Evolutionary conservation across 2,329 filamentous ascomycete species (phyloP).

Genomic region (Cytospora leucostoma): DNA sequence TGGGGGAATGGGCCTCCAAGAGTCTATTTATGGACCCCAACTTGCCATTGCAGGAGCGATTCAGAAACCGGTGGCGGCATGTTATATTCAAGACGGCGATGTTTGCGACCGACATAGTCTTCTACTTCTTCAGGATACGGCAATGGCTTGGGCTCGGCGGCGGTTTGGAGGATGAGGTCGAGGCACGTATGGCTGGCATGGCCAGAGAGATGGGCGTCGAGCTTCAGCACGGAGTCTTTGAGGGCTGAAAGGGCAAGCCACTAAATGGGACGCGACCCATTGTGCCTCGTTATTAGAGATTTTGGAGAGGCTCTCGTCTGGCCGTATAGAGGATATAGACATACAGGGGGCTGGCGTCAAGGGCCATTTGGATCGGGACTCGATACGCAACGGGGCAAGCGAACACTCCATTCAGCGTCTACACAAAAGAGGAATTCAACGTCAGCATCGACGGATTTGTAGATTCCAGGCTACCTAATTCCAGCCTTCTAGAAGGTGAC

Average conservation of each 20-base stretch:
- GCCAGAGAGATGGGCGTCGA: slow-evolving; percentile 92
- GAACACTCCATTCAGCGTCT: neutral
- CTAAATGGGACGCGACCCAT: slow-evolving; percentile 2
- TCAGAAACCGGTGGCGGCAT: slow-evolving; percentile 73
- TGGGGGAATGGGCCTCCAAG: slow-evolving; percentile 83
- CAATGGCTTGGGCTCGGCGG: slow-evolving; percentile 76
- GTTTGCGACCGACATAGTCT: slow-evolving; percentile 74
- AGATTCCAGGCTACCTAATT: too few species aligned
- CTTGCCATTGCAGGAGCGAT: slow-evolving; percentile 61
- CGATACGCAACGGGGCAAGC: neutral
- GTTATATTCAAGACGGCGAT: slow-evolving; percentile 80
- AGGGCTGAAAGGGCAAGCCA: slow-evolving; percentile 57
- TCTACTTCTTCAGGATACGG: slow-evolving; percentile 76
- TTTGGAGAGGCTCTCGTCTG: neutral
- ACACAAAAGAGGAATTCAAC: neutral
- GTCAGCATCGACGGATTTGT: neutral
- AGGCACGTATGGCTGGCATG: slow-evolving; percentile 82
- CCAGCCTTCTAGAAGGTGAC: neutral
- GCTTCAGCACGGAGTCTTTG: slow-evolving; percentile 84
- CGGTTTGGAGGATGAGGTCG: slow-evolving; percentile 94
- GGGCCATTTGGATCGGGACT: neutral
- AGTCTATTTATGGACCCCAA: slow-evolving; percentile 77
- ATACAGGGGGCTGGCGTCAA: neutral
- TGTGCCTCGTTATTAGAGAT: neutral
- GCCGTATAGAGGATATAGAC: slow-evolving; percentile 1